Percentiles rank a stretch among this genome's conserved stretches.
These are phyloP conservation scores for Ophiocordyceps camponoti-floridani DNA, from an alignment of 2,329 filamentous ascomycete species.

Conservation along the genomic window DNA sequence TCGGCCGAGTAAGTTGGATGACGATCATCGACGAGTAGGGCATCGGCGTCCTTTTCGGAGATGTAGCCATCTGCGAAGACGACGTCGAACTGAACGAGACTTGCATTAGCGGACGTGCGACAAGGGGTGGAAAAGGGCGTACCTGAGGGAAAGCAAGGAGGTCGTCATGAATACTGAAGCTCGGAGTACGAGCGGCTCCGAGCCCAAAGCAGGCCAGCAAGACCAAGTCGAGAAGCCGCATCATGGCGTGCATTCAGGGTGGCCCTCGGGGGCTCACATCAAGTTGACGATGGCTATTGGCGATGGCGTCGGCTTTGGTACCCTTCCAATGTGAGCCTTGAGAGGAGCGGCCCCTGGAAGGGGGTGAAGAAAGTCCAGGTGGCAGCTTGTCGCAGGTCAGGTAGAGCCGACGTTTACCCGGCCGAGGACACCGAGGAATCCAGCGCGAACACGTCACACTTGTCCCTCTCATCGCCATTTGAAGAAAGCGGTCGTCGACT, in stretches of 20 bases:
- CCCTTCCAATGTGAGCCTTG: too few species aligned
- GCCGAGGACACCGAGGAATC: too few species aligned
- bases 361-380: too few species aligned
- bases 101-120: neutral
- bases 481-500: too few species aligned
- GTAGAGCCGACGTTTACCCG: too few species aligned
- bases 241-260: slow-evolving; percentile 14
- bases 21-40: slow-evolving; percentile 29
- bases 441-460: too few species aligned
- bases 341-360: too few species aligned
- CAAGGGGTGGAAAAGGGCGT: neutral
- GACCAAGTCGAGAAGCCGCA: slow-evolving; percentile 30
- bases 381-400: too few species aligned
- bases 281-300: too few species aligned
- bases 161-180: slow-evolving; percentile 80
- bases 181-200: slow-evolving; percentile 27
- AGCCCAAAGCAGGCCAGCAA: slow-evolving; percentile 27
- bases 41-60: slow-evolving; percentile 49
- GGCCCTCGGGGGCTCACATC: neutral
- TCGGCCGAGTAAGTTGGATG: slow-evolving; percentile 21
- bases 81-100: slow-evolving; percentile 52
- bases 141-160: slow-evolving; percentile 77
- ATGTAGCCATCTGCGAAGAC: slow-evolving; percentile 57
- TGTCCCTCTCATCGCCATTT: too few species aligned
- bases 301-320: too few species aligned